phyloP scores from a whole-genome alignment of 139 green algal species.

The Tetraselmis striata region DNA sequence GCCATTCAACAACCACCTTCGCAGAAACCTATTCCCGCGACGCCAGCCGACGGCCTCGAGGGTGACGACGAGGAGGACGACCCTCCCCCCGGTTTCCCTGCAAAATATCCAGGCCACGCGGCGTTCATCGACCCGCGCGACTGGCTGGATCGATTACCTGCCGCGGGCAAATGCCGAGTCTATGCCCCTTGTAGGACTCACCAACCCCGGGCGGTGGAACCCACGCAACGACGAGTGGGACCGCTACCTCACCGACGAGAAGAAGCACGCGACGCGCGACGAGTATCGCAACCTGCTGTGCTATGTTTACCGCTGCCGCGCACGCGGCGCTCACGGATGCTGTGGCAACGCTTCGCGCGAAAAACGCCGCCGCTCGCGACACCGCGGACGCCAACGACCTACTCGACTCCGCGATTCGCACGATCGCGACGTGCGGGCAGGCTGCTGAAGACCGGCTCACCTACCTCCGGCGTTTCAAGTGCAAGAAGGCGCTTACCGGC shows the following conservation, averaged over 20 bases:
- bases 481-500: background rate
- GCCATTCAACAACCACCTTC: no score
- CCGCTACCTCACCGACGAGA: background rate
- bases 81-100: background rate
- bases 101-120: background rate
- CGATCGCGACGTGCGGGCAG: background rate
- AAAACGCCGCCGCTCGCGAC: background rate
- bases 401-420: background rate
- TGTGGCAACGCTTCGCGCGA: background rate
- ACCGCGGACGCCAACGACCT: background rate
- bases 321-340: background rate
- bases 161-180: background rate
- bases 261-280: background rate
- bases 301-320: background rate
- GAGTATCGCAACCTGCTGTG: background rate
- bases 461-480: background rate
- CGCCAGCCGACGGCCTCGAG: background rate
- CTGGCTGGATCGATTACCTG: background rate
- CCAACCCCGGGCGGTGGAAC: background rate
- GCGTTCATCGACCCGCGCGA: background rate
- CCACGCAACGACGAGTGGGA: background rate
- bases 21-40: background rate
- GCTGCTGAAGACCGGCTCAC: background rate
- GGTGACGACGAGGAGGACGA: background rate
- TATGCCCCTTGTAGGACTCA: background rate